A percentile compares a stretch with the other conserved stretches of the same genome.
Evolutionary conservation across 345 rosid species (phyloP).

Genomic region (Litchi chinensis): DNA sequence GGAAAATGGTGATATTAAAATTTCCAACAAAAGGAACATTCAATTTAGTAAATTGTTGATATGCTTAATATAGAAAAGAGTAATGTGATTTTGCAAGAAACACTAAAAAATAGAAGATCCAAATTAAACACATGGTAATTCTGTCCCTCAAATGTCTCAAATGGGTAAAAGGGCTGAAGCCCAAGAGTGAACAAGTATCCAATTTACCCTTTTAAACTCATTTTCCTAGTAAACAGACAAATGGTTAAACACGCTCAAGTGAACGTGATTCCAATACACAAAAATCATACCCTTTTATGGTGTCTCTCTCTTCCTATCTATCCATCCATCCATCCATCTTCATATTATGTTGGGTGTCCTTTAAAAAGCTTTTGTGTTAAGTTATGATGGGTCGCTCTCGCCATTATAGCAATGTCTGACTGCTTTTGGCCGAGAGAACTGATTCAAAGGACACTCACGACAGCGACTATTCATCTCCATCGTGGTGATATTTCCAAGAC

Average conservation of each 20-base stretch:
- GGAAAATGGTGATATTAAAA: too few relatives aligned
- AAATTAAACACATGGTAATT: neutral
- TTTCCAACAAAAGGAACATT: too few relatives aligned
- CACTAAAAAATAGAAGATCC: neutral
- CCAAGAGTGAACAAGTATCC: constrained; percentile 1
- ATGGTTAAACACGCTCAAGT: constrained; percentile 21
- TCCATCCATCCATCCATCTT: neutral
- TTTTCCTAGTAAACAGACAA: constrained; percentile 31
- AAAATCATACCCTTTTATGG: neutral
- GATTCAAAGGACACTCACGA: constrained; percentile 67
- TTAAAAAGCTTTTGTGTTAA: constrained; percentile 30
- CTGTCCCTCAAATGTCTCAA: neutral
- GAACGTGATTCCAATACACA: constrained; percentile 1
- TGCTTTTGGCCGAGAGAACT: constrained; percentile 55
- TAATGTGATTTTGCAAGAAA: neutral
- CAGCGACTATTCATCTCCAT: constrained; percentile 65
- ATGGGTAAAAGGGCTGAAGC: constrained; percentile 19
- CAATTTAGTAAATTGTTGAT: too few relatives aligned
- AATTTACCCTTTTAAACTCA: neutral
- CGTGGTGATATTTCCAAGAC: constrained; percentile 50
- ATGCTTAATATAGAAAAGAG: too few relatives aligned
- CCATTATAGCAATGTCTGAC: constrained; percentile 66
- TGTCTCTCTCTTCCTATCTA: neutral
- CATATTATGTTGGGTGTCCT: constrained; percentile 14
- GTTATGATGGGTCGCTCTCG: constrained; percentile 75